A percentile compares a stretch with the other conserved stretches of the same genome.
Conservation (phyloP, 2,329 filamentous ascomycete species). For the Colletotrichum sp. region DNA sequence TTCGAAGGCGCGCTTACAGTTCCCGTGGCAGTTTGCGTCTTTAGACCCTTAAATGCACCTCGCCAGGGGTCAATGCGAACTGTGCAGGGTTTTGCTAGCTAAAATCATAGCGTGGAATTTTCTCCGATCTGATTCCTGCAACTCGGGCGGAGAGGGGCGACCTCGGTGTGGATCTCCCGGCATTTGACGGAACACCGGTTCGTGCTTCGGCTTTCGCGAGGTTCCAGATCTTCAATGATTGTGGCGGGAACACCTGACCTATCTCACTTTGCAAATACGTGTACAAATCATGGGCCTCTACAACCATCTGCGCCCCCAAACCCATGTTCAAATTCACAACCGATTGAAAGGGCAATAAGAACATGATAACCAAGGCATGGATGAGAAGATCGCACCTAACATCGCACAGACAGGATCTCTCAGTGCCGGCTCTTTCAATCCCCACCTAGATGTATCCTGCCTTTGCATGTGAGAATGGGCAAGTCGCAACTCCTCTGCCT, state of each 20-base stretch:
- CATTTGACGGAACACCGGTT: constrained; percentile 1
- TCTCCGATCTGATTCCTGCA: neutral
- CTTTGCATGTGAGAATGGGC: constrained; percentile 7
- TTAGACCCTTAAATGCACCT: neutral
- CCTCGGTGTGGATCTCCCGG: neutral
- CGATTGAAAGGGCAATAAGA: neutral
- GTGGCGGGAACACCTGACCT: neutral
- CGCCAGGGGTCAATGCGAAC: neutral
- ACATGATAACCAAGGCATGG: neutral
- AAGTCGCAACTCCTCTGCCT: neutral
- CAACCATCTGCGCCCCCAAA: neutral
- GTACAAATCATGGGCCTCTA: neutral
- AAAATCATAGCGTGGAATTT: neutral
- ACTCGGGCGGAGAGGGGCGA: neutral
- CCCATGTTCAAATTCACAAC: neutral
- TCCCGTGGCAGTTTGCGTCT: neutral
- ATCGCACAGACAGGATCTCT: neutral
- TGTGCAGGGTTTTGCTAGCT: neutral
- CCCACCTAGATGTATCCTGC: neutral
- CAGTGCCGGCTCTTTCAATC: neutral
- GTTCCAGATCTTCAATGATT: neutral
- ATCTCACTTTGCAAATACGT: neutral
- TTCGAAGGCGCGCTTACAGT: neutral
- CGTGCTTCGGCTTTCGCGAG: neutral
- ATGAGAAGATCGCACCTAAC: neutral